Base-by-base conservation (phyloP, 1,139 yeast genomes). In the Arxiozyma heterogenica region DNA sequence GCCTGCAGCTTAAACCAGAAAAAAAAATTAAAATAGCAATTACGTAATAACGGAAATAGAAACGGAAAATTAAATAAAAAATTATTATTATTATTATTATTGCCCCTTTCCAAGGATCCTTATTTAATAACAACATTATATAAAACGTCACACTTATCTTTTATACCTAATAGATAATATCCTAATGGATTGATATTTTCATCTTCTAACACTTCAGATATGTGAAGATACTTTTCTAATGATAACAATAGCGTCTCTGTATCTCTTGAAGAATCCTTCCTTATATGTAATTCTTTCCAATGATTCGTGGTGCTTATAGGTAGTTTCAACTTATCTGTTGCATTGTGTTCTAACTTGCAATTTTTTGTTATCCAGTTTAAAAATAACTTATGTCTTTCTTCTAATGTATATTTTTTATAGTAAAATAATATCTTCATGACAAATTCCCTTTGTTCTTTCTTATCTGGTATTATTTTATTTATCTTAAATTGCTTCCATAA, bases 391-490 rank as follows among this genome's bases (percentile, higher is more conserved):
- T 25, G 49, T 23, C 70, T 55, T 46, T 61, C 59, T 4, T 53
- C 55, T 4, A 48, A 20, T 17, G 52, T 38, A 56, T 63, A 57
- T 15, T 54, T 59, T 50, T 67, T 67, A 54, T 66, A 65, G 51
- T 61, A 66, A 39, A 61, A 65, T 25, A 67, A 51, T 30, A 67
- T 50, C 39, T 59, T 60, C 1, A 68, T 58, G 4, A 59, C 61
- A 50, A 65, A 63, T 6, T 51, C 25, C 41, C 60, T 59, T 49
- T 63, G 66, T 9, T 62, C 63, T 39, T 57, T 58, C 50, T 61
- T 63, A 4, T 59, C 53, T 34, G 53, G 52, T 4, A 63, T 42
- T 44, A 54, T 62, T 5, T 59, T 55, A 30, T 62, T 64, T 25
- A 66, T 61, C 23, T 55, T 57, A 38, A 59, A 61, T 44, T 59